Evolutionary conservation across 1,284 basidiomycete species (phyloP), one percentile per base, ranked within the genome.

Genomic region (Rhodotorula mucilaginosa): DNA sequence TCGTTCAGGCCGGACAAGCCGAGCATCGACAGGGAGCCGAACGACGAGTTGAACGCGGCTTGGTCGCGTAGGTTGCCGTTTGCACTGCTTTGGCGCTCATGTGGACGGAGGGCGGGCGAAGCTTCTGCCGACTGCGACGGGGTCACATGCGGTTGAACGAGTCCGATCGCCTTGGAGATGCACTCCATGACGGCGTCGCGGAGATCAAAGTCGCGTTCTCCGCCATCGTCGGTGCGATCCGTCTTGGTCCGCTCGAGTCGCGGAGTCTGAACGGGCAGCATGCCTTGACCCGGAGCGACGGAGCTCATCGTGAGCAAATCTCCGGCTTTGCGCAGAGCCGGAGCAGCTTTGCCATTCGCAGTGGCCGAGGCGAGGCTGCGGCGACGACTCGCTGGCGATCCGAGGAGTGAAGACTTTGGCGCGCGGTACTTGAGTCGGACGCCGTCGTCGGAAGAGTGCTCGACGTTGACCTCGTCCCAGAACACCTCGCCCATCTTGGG

Each of bases 161-260:
- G 85, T 5, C 96, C 96, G 68, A 99, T 98, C 7, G 93, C 97
- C 80, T 95, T 96, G 2, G 95, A 94, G 71, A 99, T 97, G 81
- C 93, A 97, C 7, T 90, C 90, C 90, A 99, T 94, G 48, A 99
- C 93, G 74, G 92, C 93, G 75, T 93, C 92, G 58, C 92, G 88
- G 51, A 99, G 86, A 79, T 97, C 92, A 79, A 97, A 95, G 54
- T 44, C 49, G 34, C 54, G 44, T 26, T 57, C 54, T 6, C 31
- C 31, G 12, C 57, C 29, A 64, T 61, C 46, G 58, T 63, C 62
- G 46, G 48, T 69, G 67, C 26, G 74, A 61, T 31, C 59, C 72
- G 54, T 67, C 21, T 57, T 54, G 18, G 63, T 39, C 12, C 72
- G 66, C 48, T 76, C 74, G 39, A 76, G 60, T 23, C 63, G 65